Conservation (phyloP, 495 filamentous ascomycete genomes). For the Thermothielavioides terrestris region DNA sequence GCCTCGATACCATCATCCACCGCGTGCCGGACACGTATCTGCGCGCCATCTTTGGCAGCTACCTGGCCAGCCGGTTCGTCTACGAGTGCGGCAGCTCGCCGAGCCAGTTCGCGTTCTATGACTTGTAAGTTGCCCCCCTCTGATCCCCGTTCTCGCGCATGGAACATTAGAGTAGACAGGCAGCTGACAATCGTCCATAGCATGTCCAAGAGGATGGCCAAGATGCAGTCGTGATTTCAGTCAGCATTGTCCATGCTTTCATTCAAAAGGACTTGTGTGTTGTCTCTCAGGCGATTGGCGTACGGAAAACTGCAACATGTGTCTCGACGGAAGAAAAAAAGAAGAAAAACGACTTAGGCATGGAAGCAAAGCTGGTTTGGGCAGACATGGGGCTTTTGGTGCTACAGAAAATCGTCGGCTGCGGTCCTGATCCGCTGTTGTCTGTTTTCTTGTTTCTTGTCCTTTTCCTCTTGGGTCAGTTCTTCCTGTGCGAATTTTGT, state of each 20-base stretch:
- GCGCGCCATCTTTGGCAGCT: slow-evolving; percentile 89
- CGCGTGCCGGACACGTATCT: slow-evolving; percentile 90
- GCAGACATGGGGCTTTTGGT: background rate
- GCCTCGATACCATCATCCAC: slow-evolving; percentile 74
- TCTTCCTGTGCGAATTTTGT: too few relatives aligned
- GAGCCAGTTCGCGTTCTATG: slow-evolving; percentile 96
- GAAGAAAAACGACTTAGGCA: background rate
- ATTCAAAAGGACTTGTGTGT: background rate
- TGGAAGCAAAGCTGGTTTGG: background rate
- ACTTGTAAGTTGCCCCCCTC: slow-evolving; percentile 62
- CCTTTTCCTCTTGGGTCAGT: too few relatives aligned
- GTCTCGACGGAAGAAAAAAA: too few relatives aligned
- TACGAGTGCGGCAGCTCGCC: slow-evolving; percentile 89
- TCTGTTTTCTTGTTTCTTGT: too few relatives aligned
- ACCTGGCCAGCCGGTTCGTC: slow-evolving; percentile 88
- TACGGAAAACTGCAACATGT: background rate
- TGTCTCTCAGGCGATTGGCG: background rate
- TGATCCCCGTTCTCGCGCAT: too few relatives aligned
- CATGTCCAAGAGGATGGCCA: slow-evolving; percentile 42
- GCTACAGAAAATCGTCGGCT: background rate
- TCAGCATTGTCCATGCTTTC: background rate
- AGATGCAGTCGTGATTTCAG: slow-evolving; percentile 17
- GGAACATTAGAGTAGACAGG: background rate
- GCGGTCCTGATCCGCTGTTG: too few relatives aligned
- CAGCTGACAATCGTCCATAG: slow-evolving; percentile 27